A percentile compares a stretch with the other conserved stretches of the same genome.
phyloP scores from a whole-genome alignment of 164 flowering plant genomes.

The Stephania yunnanensis region DNA sequence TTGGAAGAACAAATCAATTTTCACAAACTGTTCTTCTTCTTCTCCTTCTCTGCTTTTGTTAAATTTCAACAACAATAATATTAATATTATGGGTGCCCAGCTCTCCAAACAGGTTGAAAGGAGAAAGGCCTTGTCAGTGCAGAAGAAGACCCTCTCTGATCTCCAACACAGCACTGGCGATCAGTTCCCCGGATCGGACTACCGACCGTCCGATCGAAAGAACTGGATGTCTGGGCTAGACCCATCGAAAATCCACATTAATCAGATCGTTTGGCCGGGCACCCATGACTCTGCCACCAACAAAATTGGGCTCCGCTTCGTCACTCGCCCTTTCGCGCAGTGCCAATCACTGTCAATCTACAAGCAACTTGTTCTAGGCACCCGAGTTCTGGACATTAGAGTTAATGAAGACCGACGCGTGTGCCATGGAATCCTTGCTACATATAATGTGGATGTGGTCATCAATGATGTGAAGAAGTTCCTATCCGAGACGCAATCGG shows the following conservation, averaged over 20 bases:
- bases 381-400: conserved; percentile 72
- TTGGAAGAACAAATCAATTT: background rate
- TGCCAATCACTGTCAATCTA: conserved; percentile 78
- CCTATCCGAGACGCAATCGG: conserved; percentile 67
- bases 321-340: conserved; percentile 83
- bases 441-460: conserved; percentile 71
- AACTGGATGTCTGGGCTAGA: conserved; percentile 73
- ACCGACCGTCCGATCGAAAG: conserved; percentile 57
- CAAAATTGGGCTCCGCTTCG: conserved; percentile 56
- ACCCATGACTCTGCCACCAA: conserved; percentile 95
- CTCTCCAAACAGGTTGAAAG: conserved; percentile 54
- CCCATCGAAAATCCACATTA: conserved; percentile 39
- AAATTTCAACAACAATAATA: too few species aligned
- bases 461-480: conserved; percentile 64
- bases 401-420: conserved; percentile 68
- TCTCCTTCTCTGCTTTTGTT: background rate
- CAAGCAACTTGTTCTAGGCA: conserved; percentile 54
- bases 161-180: conserved; percentile 36
- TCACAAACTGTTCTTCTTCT: background rate
- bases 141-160: conserved; percentile 54
- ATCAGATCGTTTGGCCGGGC: conserved; percentile 88
- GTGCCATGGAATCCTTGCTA: conserved; percentile 74
- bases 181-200: conserved; percentile 59
- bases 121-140: conserved; percentile 40
- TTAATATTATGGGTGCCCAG: conserved; percentile 79